phyloP scores from a whole-genome alignment of 345 rosid species.

The Syzygium oleosum region DNA sequence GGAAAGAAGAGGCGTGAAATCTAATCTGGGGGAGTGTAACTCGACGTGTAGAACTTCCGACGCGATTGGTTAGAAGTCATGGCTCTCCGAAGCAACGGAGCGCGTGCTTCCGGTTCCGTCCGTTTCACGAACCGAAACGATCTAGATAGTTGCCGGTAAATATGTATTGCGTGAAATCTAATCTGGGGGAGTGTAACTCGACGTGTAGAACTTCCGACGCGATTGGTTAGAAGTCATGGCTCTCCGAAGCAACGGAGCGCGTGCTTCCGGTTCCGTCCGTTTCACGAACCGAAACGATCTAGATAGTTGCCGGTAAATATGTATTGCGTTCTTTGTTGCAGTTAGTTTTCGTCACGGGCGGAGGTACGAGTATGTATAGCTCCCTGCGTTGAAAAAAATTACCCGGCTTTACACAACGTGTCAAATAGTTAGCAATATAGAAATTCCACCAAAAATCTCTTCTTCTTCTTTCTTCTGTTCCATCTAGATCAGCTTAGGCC shows the following conservation, averaged over 20 bases:
- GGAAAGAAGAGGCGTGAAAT: rapidly evolving
- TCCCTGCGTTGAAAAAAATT: rapidly evolving
- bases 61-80: not conserved
- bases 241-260: not conserved
- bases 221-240: not conserved
- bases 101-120: not conserved
- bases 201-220: too few relatives aligned
- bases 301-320: not conserved
- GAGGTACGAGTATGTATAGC: not conserved
- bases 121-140: not conserved
- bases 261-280: not conserved
- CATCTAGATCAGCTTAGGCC: not conserved
- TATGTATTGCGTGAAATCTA: not conserved
- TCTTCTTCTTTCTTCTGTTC: not conserved
- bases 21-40: not conserved
- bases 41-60: too few relatives aligned
- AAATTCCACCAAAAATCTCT: not conserved
- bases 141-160: not conserved
- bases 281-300: not conserved
- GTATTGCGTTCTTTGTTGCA: not conserved
- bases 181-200: not conserved
- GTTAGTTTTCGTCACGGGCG: rapidly evolving
- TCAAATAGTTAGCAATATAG: not conserved
- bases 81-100: not conserved
- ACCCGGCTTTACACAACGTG: too few relatives aligned